Evolutionary conservation across 139 green algal genomes (phyloP).

Genomic region (Yamagishiella unicocca): DNA sequence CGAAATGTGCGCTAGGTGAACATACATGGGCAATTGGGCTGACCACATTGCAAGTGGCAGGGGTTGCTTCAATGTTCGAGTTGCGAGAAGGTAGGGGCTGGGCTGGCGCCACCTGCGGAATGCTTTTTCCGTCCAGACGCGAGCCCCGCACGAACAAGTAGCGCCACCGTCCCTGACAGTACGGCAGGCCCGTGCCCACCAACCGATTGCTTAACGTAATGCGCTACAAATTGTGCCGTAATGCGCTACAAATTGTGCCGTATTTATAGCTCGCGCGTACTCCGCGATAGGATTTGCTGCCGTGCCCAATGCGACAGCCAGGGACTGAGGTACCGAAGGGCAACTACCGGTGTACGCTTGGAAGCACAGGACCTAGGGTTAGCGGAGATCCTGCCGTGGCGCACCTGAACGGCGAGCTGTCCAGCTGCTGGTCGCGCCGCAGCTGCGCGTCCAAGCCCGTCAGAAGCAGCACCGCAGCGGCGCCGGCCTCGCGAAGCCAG

Average conservation of each 20-base stretch:
- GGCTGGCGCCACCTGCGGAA: neutral
- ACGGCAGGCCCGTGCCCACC: no score
- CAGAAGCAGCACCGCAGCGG: constrained; percentile 65
- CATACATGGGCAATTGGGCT: neutral
- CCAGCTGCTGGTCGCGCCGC: constrained; percentile 68
- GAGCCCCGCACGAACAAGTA: no score
- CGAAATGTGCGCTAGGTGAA: neutral
- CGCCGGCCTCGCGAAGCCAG: constrained; percentile 54
- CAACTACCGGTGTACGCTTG: neutral
- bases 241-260: no score
- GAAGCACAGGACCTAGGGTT: neutral
- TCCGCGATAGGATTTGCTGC: neutral
- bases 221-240: no score
- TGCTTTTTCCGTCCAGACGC: no score
- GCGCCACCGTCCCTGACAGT: no score
- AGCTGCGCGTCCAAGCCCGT: constrained; percentile 69
- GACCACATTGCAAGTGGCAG: no score
- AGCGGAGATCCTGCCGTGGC: neutral
- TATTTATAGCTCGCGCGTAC: neutral
- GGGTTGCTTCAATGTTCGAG: neutral
- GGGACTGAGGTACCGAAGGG: neutral
- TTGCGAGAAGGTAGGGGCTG: neutral
- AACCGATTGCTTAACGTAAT: no score
- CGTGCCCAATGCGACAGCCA: neutral
- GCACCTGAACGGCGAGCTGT: constrained; percentile 54